Evolutionary conservation across 148 eudicot species (phyloP).

Genomic region (Nyssa sinensis): DNA sequence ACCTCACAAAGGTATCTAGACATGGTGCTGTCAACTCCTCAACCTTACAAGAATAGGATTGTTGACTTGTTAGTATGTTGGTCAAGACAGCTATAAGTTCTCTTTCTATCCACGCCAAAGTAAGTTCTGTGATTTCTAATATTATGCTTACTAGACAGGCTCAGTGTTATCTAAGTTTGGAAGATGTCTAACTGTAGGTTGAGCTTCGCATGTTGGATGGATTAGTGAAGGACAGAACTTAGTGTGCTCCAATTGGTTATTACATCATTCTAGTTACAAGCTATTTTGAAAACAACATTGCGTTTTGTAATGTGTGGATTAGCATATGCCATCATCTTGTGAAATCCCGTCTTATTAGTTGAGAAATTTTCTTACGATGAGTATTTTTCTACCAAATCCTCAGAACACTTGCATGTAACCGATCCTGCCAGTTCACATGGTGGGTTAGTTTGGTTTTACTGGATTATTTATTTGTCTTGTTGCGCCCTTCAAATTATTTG

Average conservation of each 20-base stretch:
- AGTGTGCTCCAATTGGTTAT: constrained; percentile 99
- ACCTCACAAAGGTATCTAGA: too few relatives aligned
- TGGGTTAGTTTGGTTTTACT: constrained; percentile 7
- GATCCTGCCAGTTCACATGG: not conserved
- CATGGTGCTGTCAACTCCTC: not conserved
- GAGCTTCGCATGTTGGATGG: constrained; percentile 95
- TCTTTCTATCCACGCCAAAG: not conserved
- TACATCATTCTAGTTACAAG: constrained; percentile 98
- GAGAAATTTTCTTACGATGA: not conserved
- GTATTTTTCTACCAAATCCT: not conserved
- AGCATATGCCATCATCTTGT: not conserved
- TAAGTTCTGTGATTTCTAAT: constrained; percentile 6
- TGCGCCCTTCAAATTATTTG: not conserved
- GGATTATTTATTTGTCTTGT: not conserved
- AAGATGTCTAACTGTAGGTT: constrained; percentile 47
- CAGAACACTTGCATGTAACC: not conserved
- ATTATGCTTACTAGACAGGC: not conserved
- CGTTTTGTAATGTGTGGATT: not conserved
- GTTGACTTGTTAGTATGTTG: not conserved
- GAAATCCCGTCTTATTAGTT: not conserved
- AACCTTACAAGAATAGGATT: not conserved
- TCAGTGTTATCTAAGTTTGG: constrained; percentile 9
- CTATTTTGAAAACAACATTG: constrained; percentile 27
- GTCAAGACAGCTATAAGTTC: not conserved
- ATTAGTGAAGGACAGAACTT: constrained; percentile 93